phyloP scores from a whole-genome alignment of 1,139 yeast species.

The Blastobotrys persicus region DNA sequence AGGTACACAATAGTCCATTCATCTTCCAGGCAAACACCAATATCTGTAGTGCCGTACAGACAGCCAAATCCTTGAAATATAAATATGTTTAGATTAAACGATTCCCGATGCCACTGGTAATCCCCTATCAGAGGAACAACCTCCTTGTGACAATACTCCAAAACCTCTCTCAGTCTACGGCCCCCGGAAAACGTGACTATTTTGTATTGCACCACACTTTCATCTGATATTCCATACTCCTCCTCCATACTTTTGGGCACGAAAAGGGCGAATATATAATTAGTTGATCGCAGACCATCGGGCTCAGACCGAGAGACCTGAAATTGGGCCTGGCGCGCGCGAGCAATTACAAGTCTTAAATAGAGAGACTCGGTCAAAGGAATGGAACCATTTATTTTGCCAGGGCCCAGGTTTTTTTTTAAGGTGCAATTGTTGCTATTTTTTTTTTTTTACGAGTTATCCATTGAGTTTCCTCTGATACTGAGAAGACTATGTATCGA shows the following conservation, averaged over 20 bases:
- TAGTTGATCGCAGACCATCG: no score
- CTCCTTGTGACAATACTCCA: constrained; percentile 3
- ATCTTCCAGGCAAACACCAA: constrained; percentile 48
- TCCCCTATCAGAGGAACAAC: constrained; percentile 10
- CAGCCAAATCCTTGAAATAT: constrained; percentile 29
- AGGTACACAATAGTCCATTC: constrained; percentile 47
- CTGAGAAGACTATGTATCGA: no score
- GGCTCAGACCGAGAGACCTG: no score
- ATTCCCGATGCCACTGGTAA: constrained; percentile 33
- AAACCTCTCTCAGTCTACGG: neutral
- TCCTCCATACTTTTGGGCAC: neutral
- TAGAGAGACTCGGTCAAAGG: no score
- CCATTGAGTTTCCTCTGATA: no score
- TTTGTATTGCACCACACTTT: constrained; percentile 1
- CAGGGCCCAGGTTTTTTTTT: no score
- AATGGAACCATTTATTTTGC: no score
- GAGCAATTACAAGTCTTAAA: no score
- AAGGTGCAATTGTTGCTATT: no score
- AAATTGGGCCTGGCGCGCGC: no score
- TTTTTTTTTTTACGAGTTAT: no score
- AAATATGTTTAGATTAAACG: constrained; percentile 20
- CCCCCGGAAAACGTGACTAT: constrained; percentile 1
- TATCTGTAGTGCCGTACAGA: constrained; percentile 45
- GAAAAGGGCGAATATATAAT: no score
- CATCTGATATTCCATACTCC: constrained; percentile 4